Evolutionary conservation across 169 alveolate species (phyloP).

Genomic region (Theileria equi): DNA sequence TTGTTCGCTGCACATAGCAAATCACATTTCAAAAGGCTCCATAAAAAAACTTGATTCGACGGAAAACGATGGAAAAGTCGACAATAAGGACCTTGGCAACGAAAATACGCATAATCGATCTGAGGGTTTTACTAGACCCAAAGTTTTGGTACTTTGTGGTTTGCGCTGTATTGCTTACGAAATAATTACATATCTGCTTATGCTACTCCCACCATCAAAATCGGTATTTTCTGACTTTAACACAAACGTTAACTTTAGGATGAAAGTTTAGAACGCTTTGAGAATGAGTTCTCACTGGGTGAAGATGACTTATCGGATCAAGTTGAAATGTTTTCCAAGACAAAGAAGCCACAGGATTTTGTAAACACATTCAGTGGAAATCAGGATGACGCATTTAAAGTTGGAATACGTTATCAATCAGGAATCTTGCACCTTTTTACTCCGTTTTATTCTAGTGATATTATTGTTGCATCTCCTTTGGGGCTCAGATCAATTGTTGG

Average conservation of each 20-base stretch:
- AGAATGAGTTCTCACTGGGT: constrained; percentile 65
- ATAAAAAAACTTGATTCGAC: not conserved
- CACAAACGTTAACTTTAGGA: constrained; percentile 2
- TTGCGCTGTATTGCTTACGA: constrained; percentile 72
- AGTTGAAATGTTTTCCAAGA: constrained; percentile 45
- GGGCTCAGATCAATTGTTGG: constrained; percentile 68
- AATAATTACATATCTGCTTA: constrained; percentile 59
- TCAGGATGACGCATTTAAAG: constrained; percentile 81
- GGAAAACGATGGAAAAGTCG: not conserved
- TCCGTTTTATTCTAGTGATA: constrained; percentile 81
- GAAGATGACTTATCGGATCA: constrained; percentile 61
- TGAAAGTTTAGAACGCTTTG: constrained; percentile 67
- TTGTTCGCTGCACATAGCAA: constrained; percentile 41
- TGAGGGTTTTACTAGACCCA: constrained; percentile 82
- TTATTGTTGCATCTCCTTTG: constrained; percentile 85
- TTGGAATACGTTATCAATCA: constrained; percentile 78
- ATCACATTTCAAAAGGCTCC: constrained; percentile 36
- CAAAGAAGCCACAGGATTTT: constrained; percentile 65
- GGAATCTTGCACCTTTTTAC: constrained; percentile 75
- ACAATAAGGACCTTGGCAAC: not conserved
- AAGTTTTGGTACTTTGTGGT: constrained; percentile 77
- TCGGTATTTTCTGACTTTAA: constrained; percentile 10
- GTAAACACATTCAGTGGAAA: constrained; percentile 73
- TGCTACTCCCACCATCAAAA: constrained; percentile 68
- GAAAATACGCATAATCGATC: constrained; percentile 42